Evolutionary conservation across 495 filamentous ascomycete genomes (phyloP).

Genomic region (Talaromyces adpressus): DNA sequence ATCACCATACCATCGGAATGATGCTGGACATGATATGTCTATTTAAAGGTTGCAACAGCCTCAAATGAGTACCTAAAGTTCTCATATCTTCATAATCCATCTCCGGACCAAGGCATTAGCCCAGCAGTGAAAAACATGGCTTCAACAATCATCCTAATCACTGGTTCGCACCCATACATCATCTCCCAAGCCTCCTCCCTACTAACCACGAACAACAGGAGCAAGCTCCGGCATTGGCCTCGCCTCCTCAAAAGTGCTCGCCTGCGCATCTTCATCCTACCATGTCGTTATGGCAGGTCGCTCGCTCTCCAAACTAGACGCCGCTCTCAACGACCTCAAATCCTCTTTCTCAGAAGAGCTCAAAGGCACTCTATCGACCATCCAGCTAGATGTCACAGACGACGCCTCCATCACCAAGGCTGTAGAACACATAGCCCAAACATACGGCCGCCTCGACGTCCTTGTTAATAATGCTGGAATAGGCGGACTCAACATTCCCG

Average conservation of each 20-base stretch:
- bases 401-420: constrained; percentile 25
- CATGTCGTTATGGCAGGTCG: constrained; percentile 10
- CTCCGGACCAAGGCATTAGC: not conserved
- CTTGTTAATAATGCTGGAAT: constrained; percentile 49
- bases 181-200: too few relatives aligned
- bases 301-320: not conserved
- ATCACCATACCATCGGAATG: not conserved
- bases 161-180: constrained; percentile 3
- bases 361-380: constrained; percentile 5
- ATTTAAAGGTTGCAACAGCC: not conserved
- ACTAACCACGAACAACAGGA: not conserved
- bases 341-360: not conserved
- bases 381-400: constrained; percentile 34
- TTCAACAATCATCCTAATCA: constrained; percentile 14
- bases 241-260: constrained; percentile 9
- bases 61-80: not conserved
- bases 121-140: constrained; percentile 4
- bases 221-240: constrained; percentile 15
- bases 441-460: constrained; percentile 39
- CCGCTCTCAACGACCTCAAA: not conserved
- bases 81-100: not conserved
- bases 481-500: not conserved
- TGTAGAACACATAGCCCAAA: constrained; percentile 19
- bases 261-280: constrained; percentile 1
- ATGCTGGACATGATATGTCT: not conserved